These are phyloP conservation scores for Sanghuangporus sanghuang DNA, from an alignment of 1,284 basidiomycete species.

Conservation along the genomic window DNA sequence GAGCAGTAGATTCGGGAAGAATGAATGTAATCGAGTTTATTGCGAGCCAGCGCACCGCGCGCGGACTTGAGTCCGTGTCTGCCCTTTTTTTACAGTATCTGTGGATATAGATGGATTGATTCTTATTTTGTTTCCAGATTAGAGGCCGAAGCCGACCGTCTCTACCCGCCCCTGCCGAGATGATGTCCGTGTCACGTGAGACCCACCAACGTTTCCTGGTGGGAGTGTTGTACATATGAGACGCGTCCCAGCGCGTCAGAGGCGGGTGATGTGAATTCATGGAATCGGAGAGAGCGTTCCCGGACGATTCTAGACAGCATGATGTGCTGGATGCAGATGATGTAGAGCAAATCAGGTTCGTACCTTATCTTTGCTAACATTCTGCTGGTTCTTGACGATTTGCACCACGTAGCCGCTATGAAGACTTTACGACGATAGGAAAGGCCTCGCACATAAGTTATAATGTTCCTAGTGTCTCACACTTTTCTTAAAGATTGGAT, in stretches of 20 bases:
- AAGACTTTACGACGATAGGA: constrained; percentile 84
- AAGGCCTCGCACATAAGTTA: constrained; percentile 22
- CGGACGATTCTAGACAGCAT: background rate
- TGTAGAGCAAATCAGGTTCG: constrained; percentile 29
- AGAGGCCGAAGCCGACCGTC: background rate
- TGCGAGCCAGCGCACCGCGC: too few species aligned
- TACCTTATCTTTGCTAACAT: constrained; percentile 2
- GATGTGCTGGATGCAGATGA: constrained; percentile 23
- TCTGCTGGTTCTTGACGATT: background rate
- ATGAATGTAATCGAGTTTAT: too few species aligned
- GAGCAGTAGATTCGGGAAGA: too few species aligned
- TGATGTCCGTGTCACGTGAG: background rate
- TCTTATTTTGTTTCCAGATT: too few species aligned
- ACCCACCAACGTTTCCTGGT: background rate
- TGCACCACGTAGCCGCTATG: constrained; percentile 51
- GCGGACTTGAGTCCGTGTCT: too few species aligned
- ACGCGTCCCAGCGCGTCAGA: background rate
- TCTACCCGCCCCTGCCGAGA: background rate
- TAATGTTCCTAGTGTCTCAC: background rate
- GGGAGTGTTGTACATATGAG: background rate
- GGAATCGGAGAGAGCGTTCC: constrained; percentile 12
- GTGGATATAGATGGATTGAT: too few species aligned
- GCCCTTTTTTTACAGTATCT: too few species aligned
- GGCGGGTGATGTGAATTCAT: constrained; percentile 12
- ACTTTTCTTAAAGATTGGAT: constrained; percentile 75